Conservation (phyloP, 768 basidiomycete species). For the Mycena filopes region DNA sequence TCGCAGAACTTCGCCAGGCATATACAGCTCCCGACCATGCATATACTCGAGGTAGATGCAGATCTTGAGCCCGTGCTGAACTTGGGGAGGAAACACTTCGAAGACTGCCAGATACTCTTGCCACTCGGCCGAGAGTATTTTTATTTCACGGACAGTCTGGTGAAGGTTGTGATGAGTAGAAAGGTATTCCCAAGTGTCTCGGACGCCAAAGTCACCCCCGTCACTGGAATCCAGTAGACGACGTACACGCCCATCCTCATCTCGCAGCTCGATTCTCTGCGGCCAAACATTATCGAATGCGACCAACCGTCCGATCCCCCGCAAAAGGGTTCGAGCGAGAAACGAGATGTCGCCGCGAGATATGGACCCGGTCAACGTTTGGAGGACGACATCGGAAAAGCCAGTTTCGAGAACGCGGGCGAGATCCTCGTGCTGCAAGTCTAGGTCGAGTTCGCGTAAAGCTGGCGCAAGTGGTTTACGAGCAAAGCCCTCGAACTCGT, state of each 20-base stretch:
- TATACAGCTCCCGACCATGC: too few relatives aligned
- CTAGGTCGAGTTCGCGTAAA: conserved; percentile 11
- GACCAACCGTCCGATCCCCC: not conserved
- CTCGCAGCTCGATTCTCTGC: not conserved
- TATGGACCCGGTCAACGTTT: not conserved
- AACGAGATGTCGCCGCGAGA: not conserved
- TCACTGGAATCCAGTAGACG: not conserved
- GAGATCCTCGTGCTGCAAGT: not conserved
- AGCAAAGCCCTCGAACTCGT: not conserved
- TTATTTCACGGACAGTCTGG: conserved; percentile 1
- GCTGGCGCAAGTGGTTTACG: not conserved
- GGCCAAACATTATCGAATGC: not conserved
- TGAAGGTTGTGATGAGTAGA: not conserved
- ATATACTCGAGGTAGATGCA: too few relatives aligned
- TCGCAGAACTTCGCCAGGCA: too few relatives aligned
- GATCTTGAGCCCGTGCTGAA: not conserved
- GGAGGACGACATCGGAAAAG: not conserved
- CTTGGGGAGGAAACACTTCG: not conserved
- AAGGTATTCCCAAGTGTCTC: not conserved
- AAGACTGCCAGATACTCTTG: not conserved
- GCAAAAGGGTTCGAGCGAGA: not conserved
- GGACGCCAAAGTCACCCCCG: too few relatives aligned
- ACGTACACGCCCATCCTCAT: not conserved
- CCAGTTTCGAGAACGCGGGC: not conserved
- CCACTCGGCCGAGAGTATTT: not conserved